Evolutionary conservation across 2,329 filamentous ascomycete species (phyloP), one percentile per base, ranked within the genome.

Genomic region (Aspergillus ruber): DNA sequence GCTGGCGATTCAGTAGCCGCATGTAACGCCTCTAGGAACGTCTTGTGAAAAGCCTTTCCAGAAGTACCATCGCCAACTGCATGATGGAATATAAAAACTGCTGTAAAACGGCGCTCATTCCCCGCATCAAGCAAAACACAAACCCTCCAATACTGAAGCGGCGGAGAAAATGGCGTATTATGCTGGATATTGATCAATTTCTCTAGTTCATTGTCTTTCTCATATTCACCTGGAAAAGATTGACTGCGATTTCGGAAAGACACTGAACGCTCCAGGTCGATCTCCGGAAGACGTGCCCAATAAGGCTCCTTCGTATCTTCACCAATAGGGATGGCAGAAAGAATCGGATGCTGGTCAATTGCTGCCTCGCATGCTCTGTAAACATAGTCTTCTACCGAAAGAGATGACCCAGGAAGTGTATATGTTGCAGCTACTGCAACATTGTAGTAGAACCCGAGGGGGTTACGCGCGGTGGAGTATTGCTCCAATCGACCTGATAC

Each of bases 61-160:
- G 72, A 74, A 7, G 58, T 59, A 1, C 74, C 74, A 52, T 78
- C 75, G 2, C 68, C 69, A 43, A 77, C 61, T 2, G 68, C 70
- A 59, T 77, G 75, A 47, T 78, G 75, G 51, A 65, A 75, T 8
- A 76, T 60, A 57, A 74, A 77, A 2, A 58, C 59, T 1, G 67
- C 70, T 0, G 71, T 73, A 49, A 78, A 76, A 2, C 50, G 53
- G 2, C 46, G 54, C 2, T 53, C 15, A 27, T 57, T 47, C 7
- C 50, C 53, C 12, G 54, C 35, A 12, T 61, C 52, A n/a, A 58
- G 55, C 7, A 75, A 47, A 18, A 77, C 53, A 15, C 67, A 52
- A 2, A 77, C 56, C 17, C 72, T 67, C 74, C 74, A 78, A 50
- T 69, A 71, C 1, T 74, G 69, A 15, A 62, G 42, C 3, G 58